These are phyloP conservation scores for Venustampulla echinocandica DNA, from an alignment of 495 filamentous ascomycete genomes.

Conservation along the genomic window DNA sequence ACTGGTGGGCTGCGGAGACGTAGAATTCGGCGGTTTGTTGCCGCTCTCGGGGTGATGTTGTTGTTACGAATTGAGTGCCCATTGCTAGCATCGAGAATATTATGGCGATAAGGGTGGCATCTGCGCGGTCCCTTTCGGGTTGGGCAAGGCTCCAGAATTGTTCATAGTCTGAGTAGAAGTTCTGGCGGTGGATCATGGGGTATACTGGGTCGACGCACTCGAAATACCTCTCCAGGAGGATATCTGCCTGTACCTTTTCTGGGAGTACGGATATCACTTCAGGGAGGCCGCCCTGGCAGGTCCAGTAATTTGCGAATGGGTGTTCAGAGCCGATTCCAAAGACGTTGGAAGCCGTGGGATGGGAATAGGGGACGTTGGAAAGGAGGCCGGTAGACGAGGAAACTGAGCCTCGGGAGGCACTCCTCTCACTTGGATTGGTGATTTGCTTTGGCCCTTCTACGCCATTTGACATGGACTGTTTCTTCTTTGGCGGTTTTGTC, in stretches of 20 bases:
- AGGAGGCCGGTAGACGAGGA: conserved; percentile 44
- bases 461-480: conserved; percentile 17
- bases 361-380: conserved; percentile 57
- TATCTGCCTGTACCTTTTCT: conserved; percentile 61
- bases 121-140: conserved; percentile 40
- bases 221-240: conserved; percentile 59
- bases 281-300: conserved; percentile 57
- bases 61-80: conserved; percentile 61
- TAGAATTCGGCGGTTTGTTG: conserved; percentile 70
- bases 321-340: conserved; percentile 61
- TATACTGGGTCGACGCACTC: conserved; percentile 68
- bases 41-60: conserved; percentile 43
- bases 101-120: conserved; percentile 54
- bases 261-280: conserved; percentile 64
- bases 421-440: conserved; percentile 13
- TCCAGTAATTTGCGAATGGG: conserved; percentile 71
- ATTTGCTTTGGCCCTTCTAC: conserved; percentile 14
- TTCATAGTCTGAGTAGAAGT: conserved; percentile 62
- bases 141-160: conserved; percentile 53
- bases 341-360: conserved; percentile 53
- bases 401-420: conserved; percentile 13
- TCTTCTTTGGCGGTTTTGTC: conserved; percentile 48
- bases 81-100: conserved; percentile 62
- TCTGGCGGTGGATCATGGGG: conserved; percentile 58
- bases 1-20: conserved; percentile 62